phyloP scores from a whole-genome alignment of 345 rosid genomes.

The Isatis tinctoria region DNA sequence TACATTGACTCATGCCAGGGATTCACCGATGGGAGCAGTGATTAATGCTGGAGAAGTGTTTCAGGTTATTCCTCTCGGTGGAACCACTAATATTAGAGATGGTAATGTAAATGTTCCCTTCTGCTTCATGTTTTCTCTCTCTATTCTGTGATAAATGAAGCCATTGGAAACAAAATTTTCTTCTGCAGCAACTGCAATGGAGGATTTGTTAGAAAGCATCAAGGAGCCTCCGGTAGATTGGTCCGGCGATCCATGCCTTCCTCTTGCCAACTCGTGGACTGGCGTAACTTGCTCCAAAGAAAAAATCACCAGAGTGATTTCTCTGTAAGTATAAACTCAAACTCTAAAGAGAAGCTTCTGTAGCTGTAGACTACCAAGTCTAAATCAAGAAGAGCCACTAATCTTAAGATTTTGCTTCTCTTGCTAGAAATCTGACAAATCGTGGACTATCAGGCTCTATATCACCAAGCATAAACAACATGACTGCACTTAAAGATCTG shows the following conservation, averaged over 20 bases:
- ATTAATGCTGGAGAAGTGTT: constrained; percentile 82
- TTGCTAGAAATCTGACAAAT: constrained; percentile 61
- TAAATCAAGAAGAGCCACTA: not conserved
- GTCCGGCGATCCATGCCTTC: constrained; percentile 92
- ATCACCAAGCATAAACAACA: constrained; percentile 44
- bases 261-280: constrained; percentile 74
- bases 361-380: not conserved
- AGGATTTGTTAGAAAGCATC: constrained; percentile 49
- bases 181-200: constrained; percentile 55
- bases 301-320: constrained; percentile 43
- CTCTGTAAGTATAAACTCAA: constrained; percentile 53
- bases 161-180: constrained; percentile 5
- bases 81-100: constrained; percentile 59
- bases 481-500: constrained; percentile 66
- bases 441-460: constrained; percentile 58
- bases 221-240: constrained; percentile 70
- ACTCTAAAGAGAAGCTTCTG: not conserved
- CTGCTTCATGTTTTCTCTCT: constrained; percentile 5
- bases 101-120: constrained; percentile 40
- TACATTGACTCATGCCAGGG: constrained; percentile 45
- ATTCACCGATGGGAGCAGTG: constrained; percentile 49
- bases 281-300: constrained; percentile 71
- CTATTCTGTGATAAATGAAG: not conserved
- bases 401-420: constrained; percentile 13
- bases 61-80: constrained; percentile 65